Percentiles rank a stretch among this genome's conserved stretches.
These are phyloP conservation scores for Tolypocladium cylindrosporum DNA, from an alignment of 2,329 filamentous ascomycete genomes.

Conservation along the genomic window DNA sequence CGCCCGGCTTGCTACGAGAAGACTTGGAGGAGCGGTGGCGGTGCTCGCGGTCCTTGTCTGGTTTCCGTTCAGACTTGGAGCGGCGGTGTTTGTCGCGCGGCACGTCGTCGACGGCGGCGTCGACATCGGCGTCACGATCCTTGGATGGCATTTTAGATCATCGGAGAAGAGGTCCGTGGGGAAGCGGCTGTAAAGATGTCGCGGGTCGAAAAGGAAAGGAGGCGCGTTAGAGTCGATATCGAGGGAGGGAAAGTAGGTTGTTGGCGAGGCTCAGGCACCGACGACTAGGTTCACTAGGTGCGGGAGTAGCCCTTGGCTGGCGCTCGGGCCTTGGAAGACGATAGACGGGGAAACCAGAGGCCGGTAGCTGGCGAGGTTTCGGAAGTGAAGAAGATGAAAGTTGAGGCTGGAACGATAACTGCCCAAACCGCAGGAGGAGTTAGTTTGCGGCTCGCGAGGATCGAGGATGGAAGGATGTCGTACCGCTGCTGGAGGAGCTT, in stretches of 20 bases:
- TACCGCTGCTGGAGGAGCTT: background rate
- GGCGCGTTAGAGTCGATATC: background rate
- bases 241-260: background rate
- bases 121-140: conserved; percentile 29
- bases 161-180: conserved; percentile 8
- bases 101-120: conserved; percentile 22
- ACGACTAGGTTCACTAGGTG: background rate
- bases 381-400: background rate
- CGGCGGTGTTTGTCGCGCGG: conserved; percentile 29
- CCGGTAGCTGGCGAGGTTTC: background rate
- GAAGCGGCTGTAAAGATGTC: background rate
- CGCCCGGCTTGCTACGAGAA: conserved; percentile 29
- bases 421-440: background rate
- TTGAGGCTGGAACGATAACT: conserved; percentile 1
- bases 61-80: conserved; percentile 27
- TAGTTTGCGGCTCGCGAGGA: background rate
- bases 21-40: conserved; percentile 30
- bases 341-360: background rate
- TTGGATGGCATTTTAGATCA: conserved; percentile 29
- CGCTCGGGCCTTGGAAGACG: background rate
- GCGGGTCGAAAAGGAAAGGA: background rate
- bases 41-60: conserved; percentile 21
- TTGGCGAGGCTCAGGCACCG: background rate
- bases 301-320: background rate
- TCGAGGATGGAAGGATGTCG: background rate